Percentiles rank a stretch among this genome's conserved stretches.
phyloP scores from a whole-genome alignment of 352 stramenopile species.

The Salisapilia sapeloensis region DNA sequence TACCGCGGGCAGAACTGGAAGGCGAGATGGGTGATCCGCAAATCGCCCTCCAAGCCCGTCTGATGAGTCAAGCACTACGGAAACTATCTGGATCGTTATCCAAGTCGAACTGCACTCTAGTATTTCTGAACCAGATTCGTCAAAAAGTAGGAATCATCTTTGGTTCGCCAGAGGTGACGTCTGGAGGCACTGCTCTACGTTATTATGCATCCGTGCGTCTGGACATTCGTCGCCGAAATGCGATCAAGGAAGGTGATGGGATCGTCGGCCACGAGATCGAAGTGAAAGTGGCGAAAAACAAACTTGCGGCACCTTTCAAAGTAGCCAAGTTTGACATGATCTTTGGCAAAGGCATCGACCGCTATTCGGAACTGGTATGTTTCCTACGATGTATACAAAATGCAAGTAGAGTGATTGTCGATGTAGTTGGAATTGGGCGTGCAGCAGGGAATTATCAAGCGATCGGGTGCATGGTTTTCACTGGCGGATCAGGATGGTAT shows the following conservation, averaged over 20 bases:
- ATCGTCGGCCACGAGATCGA: constrained; percentile 94
- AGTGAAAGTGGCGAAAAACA: constrained; percentile 99
- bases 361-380: constrained; percentile 57
- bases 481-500: constrained; percentile 39
- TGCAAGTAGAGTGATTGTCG: neutral
- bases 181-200: constrained; percentile 71
- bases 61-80: constrained; percentile 95
- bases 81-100: constrained; percentile 94
- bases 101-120: constrained; percentile 91
- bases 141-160: constrained; percentile 97
- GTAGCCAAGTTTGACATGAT: constrained; percentile 94
- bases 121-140: constrained; percentile 98
- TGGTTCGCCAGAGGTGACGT: constrained; percentile 94
- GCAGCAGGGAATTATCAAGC: constrained; percentile 55
- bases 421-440: constrained; percentile 52
- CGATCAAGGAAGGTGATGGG: constrained; percentile 81
- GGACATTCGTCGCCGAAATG: constrained; percentile 90
- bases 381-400: neutral
- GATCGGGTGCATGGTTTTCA: constrained; percentile 67
- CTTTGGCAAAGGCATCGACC: constrained; percentile 93
- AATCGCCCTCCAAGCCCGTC: constrained; percentile 92
- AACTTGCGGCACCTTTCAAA: constrained; percentile 94
- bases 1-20: constrained; percentile 91
- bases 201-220: constrained; percentile 87
- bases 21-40: constrained; percentile 92